phyloP scores from a whole-genome alignment of 2,329 filamentous ascomycete species.

The Diaporthe citri region DNA sequence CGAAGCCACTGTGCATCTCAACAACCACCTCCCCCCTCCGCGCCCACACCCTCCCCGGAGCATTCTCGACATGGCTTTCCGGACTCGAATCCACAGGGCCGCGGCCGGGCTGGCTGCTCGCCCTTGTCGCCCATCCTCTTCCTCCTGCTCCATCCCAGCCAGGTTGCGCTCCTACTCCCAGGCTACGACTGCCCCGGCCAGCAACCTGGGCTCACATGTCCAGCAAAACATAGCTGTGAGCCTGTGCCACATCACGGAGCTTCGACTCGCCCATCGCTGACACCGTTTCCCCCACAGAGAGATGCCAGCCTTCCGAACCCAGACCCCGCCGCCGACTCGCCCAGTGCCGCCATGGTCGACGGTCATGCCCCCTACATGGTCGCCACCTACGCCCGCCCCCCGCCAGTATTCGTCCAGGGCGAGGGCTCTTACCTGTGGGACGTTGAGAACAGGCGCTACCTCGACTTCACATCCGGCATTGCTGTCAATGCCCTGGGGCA shows the following conservation, averaged over 20 bases:
- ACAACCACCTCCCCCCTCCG: no score
- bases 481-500: slow-evolving; percentile 95
- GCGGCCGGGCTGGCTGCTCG: slow-evolving; percentile 38
- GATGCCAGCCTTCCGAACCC: slow-evolving; percentile 68
- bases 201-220: slow-evolving; percentile 51
- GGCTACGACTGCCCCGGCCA: slow-evolving; percentile 51
- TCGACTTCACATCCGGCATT: slow-evolving; percentile 96
- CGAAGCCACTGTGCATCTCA: not conserved
- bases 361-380: slow-evolving; percentile 92
- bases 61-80: slow-evolving; percentile 40
- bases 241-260: slow-evolving; percentile 9
- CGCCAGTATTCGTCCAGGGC: slow-evolving; percentile 90
- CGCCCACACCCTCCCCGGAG: no score
- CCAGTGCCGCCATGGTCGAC: slow-evolving; percentile 79
- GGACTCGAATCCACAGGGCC: slow-evolving; percentile 32
- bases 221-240: slow-evolving; percentile 53
- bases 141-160: slow-evolving; percentile 20
- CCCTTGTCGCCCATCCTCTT: slow-evolving; percentile 22
- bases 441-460: slow-evolving; percentile 86
- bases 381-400: slow-evolving; percentile 90
- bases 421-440: slow-evolving; percentile 92
- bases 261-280: slow-evolving; percentile 6
- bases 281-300: slow-evolving; percentile 41
- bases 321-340: slow-evolving; percentile 80
- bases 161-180: slow-evolving; percentile 49